Base-by-base conservation (phyloP, 805 yeast genomes). In the Candida hispaniensis region DNA sequence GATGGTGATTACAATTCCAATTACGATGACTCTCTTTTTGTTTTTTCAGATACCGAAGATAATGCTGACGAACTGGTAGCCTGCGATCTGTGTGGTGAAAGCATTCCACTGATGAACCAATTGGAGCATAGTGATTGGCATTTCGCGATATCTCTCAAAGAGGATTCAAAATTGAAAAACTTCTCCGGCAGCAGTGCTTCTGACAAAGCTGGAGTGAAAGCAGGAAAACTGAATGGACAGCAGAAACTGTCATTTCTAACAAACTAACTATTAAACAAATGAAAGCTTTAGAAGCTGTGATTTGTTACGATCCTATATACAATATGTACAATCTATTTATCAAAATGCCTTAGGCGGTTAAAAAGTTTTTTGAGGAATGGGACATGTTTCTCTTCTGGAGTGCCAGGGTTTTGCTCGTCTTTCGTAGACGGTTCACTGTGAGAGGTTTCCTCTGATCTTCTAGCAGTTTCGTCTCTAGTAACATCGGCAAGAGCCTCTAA, bases 401-500 rank as follows among this genome's bases (percentile, higher is more conserved):
- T 20, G 17, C 16, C 14, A 16, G 21, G 9, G 14, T 14, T 18
- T 24, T 14, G 21, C n/a, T 26, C 28, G 14, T 29, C 35, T 15
- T 20, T 27, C 9, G 26, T 34, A 17, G 28, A 26, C 5, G 30
- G 20, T 18, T 28, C 29, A n/a, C n/a, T 16, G 10, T 28, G 36
- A 6, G 41, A 18, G 12, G 26, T 18, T 16, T 26, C 34, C 18
- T 28, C 75, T 8, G 75, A 63, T 44, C 93, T 64, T 46, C 69
- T 79, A 3, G 98, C 98, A 14, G 65, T 67, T 26, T 64, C 64
- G 55, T 91, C 99, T 40, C 79, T 73, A 30, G 79, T 69, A 2
- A 93, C 79, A 51, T 85, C 95, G 1, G 99, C 98, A 44, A 91
- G 66, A 0, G 95, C 94, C 55, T 91, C 99, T 49, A 93, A 66